Conservation (phyloP, 2,329 filamentous ascomycete genomes). For the Shiraia sp. region DNA sequence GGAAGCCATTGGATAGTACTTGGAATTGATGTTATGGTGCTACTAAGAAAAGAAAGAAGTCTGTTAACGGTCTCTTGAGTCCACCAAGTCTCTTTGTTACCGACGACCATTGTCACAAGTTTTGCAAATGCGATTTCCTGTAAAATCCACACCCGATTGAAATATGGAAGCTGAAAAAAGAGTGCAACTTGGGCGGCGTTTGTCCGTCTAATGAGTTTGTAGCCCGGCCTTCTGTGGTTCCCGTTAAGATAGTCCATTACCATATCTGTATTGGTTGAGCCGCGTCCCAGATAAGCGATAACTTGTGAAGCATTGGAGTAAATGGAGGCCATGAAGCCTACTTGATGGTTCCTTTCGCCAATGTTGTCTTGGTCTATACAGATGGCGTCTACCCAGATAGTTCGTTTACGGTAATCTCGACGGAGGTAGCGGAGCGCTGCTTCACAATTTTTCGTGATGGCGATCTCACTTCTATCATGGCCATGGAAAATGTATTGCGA, state of each 20-base stretch:
- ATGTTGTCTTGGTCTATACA: not conserved
- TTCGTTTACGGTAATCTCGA: not conserved
- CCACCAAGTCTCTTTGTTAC: conserved; percentile 4
- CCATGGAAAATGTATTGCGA: conserved; percentile 1
- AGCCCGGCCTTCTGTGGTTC: not conserved
- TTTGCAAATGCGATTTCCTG: conserved; percentile 23
- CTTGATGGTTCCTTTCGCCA: conserved; percentile 5
- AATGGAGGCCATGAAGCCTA: conserved; percentile 7
- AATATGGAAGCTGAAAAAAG: not conserved
- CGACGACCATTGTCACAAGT: conserved; percentile 7
- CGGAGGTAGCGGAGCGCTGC: not conserved
- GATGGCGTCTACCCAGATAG: not conserved
- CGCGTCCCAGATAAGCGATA: not conserved
- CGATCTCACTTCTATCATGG: not conserved
- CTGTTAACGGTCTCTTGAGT: not conserved
- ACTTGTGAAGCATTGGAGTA: conserved; percentile 1
- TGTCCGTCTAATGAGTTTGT: not conserved
- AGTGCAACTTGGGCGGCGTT: not conserved
- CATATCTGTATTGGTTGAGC: not conserved
- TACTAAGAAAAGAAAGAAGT: conserved; percentile 3
- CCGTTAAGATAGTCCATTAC: conserved; percentile 9
- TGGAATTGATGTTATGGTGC: not conserved
- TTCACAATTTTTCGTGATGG: not conserved
- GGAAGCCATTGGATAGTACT: not conserved
- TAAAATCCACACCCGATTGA: conserved; percentile 19